Evolutionary conservation across 176 grass and related monocot genomes (phyloP).

Genomic region (Poa annua): DNA sequence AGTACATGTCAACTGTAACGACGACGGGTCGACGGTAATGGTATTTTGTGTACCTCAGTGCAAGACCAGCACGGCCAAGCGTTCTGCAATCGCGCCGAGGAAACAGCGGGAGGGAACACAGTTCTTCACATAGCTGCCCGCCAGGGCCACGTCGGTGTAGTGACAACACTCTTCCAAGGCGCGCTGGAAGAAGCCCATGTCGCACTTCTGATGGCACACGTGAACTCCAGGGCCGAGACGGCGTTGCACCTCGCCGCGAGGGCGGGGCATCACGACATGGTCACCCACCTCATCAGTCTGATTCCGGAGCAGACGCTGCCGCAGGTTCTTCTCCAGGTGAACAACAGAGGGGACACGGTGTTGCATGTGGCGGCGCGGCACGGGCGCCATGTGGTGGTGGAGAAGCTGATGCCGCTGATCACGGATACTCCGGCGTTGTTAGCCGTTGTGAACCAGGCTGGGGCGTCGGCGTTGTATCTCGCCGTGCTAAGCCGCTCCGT

Average conservation of each 20-base stretch:
- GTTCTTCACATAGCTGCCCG: constrained; percentile 18
- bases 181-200: too few relatives aligned
- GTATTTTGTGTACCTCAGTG: not conserved
- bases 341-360: not conserved
- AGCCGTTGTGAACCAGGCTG: not conserved
- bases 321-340: not conserved
- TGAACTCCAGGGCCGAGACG: constrained; percentile 3
- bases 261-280: not conserved
- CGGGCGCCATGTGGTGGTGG: not conserved
- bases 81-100: not conserved
- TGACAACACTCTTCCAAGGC: not conserved
- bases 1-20: not conserved
- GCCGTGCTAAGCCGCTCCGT: constrained; percentile 7
- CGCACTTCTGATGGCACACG: not conserved
- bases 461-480: constrained; percentile 8
- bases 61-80: not conserved
- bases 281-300: not conserved
- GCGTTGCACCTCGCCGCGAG: constrained; percentile 20
- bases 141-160: not conserved
- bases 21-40: too few relatives aligned
- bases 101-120: not conserved
- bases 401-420: not conserved
- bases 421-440: not conserved
- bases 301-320: too few relatives aligned
- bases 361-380: constrained; percentile 20